These are phyloP conservation scores for Lycium barbarum DNA, from an alignment of 257 asterid species.

Conservation along the genomic window DNA sequence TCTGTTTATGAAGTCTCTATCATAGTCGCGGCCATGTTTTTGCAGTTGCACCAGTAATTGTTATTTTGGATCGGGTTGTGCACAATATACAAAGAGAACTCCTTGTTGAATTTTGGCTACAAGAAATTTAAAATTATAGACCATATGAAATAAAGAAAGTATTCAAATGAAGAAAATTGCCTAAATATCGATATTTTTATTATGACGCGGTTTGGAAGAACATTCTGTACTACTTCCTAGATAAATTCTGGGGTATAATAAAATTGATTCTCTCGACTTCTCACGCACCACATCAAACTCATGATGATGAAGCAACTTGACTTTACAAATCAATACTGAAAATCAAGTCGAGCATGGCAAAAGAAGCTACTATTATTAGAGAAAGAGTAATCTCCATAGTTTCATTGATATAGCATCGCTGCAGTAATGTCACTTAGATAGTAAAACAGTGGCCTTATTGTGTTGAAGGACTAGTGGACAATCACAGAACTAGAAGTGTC, in stretches of 20 bases:
- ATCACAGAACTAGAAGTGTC: not conserved
- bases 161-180: not conserved
- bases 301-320: constrained; percentile 14
- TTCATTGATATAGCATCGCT: not conserved
- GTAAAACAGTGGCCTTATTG: not conserved
- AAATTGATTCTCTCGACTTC: not conserved
- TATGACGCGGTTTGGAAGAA: not conserved
- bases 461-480: not conserved
- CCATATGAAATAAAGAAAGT: constrained; percentile 1
- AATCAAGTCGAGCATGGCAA: not conserved
- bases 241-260: constrained; percentile 14
- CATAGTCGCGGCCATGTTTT: constrained; percentile 1
- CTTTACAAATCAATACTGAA: constrained; percentile 5
- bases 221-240: not conserved
- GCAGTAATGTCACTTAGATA: not conserved
- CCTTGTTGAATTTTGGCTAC: constrained; percentile 10
- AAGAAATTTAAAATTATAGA: not conserved
- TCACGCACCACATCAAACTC: not conserved
- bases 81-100: not conserved
- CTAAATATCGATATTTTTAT: not conserved
- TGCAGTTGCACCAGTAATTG: not conserved
- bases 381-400: not conserved
- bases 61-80: not conserved
- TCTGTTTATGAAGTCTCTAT: not conserved
- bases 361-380: constrained; percentile 18